Conservation (phyloP, 2,329 filamentous ascomycete genomes). For the Fusarium nodosum region DNA sequence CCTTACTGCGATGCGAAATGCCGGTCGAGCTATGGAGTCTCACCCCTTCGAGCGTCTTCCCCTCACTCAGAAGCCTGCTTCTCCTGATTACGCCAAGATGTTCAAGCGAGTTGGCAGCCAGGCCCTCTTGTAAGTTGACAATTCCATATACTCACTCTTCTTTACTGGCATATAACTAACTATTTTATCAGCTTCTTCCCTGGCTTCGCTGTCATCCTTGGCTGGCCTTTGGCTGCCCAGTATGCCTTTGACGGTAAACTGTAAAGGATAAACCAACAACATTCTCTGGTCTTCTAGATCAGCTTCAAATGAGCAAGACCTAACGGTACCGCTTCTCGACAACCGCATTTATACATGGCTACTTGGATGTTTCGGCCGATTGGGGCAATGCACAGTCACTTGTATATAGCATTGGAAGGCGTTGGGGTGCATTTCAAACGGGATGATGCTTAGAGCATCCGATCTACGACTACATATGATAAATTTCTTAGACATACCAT, state of each 20-base stretch:
- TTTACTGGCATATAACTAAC: conserved; percentile 22
- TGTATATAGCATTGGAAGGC: conserved; percentile 52
- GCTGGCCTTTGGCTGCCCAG: conserved; percentile 54
- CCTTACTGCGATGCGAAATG: conserved; percentile 52
- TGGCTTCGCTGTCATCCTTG: conserved; percentile 52
- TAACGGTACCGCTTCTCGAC: conserved; percentile 26
- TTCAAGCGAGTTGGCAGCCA: conserved; percentile 52
- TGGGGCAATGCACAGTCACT: conserved; percentile 45
- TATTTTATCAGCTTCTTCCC: conserved; percentile 52
- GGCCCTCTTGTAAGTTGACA: conserved; percentile 52
- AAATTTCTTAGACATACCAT: conserved; percentile 45
- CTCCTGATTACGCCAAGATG: conserved; percentile 53
- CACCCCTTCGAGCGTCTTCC: conserved; percentile 56
- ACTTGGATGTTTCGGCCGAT: conserved; percentile 22
- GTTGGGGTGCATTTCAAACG: conserved; percentile 47
- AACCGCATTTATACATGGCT: conserved; percentile 27
- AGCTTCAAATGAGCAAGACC: conserved; percentile 39
- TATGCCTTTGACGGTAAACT: conserved; percentile 52
- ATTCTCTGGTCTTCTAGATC: conserved; percentile 24
- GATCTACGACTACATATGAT: conserved; percentile 46
- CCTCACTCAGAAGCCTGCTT: conserved; percentile 47
- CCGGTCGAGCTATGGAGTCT: conserved; percentile 53
- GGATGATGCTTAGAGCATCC: conserved; percentile 45
- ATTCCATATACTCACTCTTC: not conserved
- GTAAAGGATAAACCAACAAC: conserved; percentile 36